Conservation (phyloP, 306 rosid species). For the Gleditsia sinensis region DNA sequence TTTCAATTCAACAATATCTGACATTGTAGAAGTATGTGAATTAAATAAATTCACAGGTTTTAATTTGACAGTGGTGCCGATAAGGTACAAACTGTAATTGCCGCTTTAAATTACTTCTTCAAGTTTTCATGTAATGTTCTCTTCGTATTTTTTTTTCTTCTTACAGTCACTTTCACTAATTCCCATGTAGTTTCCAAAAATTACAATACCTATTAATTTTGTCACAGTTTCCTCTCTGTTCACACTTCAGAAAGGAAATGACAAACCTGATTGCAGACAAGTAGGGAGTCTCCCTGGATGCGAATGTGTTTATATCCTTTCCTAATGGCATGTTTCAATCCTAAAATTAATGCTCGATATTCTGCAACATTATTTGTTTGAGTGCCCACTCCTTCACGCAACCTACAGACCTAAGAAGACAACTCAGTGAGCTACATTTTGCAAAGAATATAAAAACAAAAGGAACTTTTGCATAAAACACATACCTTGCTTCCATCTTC, state of each 20-base stretch:
- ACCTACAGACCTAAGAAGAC: conserved; percentile 57
- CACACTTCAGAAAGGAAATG: not conserved
- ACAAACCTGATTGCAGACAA: conserved; percentile 92
- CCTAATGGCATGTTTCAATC: conserved; percentile 64
- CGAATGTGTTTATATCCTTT: conserved; percentile 64
- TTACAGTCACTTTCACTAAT: not conserved
- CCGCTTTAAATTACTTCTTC: not conserved
- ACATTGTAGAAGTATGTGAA: not conserved
- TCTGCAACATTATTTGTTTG: conserved; percentile 80
- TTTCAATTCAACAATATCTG: conserved; percentile 4
- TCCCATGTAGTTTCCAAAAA: not conserved
- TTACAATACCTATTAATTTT: not conserved
- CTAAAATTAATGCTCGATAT: conserved; percentile 76
- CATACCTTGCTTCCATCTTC: conserved; percentile 73
- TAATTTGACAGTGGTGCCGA: not conserved
- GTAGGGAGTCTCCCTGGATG: conserved; percentile 74
- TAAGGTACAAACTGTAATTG: not conserved
- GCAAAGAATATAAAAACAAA: not conserved
- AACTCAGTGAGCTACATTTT: conserved; percentile 19
- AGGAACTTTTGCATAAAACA: conserved; percentile 4
- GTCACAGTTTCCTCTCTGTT: not conserved
- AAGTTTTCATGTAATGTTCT: not conserved
- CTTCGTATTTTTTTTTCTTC: not conserved
- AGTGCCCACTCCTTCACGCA: conserved; percentile 80
- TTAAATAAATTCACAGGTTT: not conserved